Percentiles rank a stretch among this genome's conserved stretches.
phyloP scores from a whole-genome alignment of 768 basidiomycete genomes.

The Boletellus sp. region DNA sequence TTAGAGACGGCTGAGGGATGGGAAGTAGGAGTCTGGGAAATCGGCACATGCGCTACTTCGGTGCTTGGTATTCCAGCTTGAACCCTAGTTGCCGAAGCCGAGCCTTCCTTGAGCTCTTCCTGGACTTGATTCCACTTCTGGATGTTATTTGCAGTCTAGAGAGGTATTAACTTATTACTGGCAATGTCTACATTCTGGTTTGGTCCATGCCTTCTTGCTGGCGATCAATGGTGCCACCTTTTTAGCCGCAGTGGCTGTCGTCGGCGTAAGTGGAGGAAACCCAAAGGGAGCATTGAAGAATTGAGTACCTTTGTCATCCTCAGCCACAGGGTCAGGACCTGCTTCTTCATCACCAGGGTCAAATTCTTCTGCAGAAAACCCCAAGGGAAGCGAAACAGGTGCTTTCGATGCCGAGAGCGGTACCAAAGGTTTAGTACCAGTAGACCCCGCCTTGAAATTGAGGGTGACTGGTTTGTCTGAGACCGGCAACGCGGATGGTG shows the following conservation, averaged over 20 bases:
- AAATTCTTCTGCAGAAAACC: constrained; percentile 67
- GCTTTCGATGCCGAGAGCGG: constrained; percentile 27
- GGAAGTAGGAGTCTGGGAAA: constrained; percentile 5
- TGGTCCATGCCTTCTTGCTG: constrained; percentile 68
- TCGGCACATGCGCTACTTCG: constrained; percentile 7
- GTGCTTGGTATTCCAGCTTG: constrained; percentile 6
- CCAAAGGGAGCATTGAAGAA: not conserved
- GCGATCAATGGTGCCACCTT: constrained; percentile 80
- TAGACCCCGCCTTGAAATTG: constrained; percentile 53
- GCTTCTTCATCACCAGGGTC: constrained; percentile 36
- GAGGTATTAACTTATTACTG: constrained; percentile 1
- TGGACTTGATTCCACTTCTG: constrained; percentile 97
- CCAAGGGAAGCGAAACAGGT: constrained; percentile 46
- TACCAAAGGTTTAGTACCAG: constrained; percentile 17
- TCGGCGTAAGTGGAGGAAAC: constrained; percentile 8
- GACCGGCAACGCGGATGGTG: constrained; percentile 66
- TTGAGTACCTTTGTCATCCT: constrained; percentile 45
- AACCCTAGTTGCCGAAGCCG: constrained; percentile 24
- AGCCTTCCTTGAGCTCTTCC: constrained; percentile 66
- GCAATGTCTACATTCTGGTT: not conserved
- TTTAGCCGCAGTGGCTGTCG: constrained; percentile 48
- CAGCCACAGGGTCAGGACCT: constrained; percentile 40
- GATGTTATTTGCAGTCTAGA: constrained; percentile 83
- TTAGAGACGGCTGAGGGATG: constrained; percentile 15
- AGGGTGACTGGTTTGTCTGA: constrained; percentile 80